Evolutionary conservation across 345 rosid species (phyloP), one percentile per base, ranked within the genome.

Genomic region (Linum tenue): DNA sequence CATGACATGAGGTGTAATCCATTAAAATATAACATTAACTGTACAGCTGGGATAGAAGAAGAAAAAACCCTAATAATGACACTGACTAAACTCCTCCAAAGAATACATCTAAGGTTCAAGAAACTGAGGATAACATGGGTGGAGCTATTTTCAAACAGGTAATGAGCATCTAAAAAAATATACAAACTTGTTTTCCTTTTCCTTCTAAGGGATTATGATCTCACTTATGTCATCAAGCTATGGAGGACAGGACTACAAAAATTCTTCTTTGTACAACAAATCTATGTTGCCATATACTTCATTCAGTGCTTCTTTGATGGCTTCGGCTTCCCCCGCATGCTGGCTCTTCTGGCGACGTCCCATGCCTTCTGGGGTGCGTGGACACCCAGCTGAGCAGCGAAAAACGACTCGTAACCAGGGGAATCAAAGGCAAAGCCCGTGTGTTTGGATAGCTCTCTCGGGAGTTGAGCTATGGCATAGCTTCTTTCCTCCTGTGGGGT

Each of bases 341-440:
- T 84, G 53, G 98, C 99, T 85, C 99, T 83, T 66, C 94, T 76
- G 17, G 90, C 94, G 56, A 95, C 99, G 82, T 95, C 99, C 98
- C 99, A 95, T 35, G 98, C 88, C 82, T 87, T 95, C 39, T 89
- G 97, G 1, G 98, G 98, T n/a, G 92, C 97, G 68, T 77, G 73
- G 3, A 89, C 60, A 57, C 99, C 99, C 6, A 82, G 69, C 74
- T 95, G 96, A 38, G 97, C 70, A 10, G 99, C 99, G 16, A 95
- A 95, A 79, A 95, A 95, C 37, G 98, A 95, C 75, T 95, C 99
- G 8, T 89, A 95, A 14, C 96, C 99, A 2, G 99, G 99, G 1
- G 99, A 95, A 69, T 91, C 99, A 3, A 95, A 95, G 7, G 99
- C 98, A 60, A 91, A 95, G 1, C 99, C 99, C 11, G 90, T 91